Evolutionary conservation across 306 rosid species (phyloP), one percentile per base, ranked within the genome.

Genomic region (Oxytropis ochrocephala): DNA sequence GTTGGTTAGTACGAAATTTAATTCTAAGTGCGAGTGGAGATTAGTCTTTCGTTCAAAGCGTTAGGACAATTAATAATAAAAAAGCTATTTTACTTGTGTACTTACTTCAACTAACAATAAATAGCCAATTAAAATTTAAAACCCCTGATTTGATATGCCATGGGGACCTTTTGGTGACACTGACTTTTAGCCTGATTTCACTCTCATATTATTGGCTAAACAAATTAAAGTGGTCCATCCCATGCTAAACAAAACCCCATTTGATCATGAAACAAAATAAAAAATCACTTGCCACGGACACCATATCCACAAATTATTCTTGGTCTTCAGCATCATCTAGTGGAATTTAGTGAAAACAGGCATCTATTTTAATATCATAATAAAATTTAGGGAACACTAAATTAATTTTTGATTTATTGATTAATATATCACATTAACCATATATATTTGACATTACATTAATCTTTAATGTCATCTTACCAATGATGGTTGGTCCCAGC

Each of bases 111-210:
- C n/a, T n/a, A n/a, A n/a, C n/a, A n/a, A n/a, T n/a, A n/a, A n/a
- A 58, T 51, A 67, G 18, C 60, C 58, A 54, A 51, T 72, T 42
- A 51, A 63, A 76, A n/a, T 41, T 72, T 42, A 51, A 63, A 76
- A n/a, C 47, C 29, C 29, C 2, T 58, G 83, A 82, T 64, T 82
- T 74, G 86, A 78, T 75, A 48, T 74, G 65, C 11, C 19, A 8
- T 50, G 75, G 83, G 83, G 77, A 69, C 84, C 77, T 55, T 60
- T 38, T 32, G 57, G 72, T 71, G 59, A 67, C 49, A 66, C 55
- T 18, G 60, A 67, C 57, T 50, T 50, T n/a, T n/a, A n/a, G n/a
- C n/a, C n/a, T n/a, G n/a, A n/a, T 57, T 8, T 38, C 27, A 50
- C 29, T 51, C 46, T 48, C 13, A 51, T 35, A 67, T 29, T 35